Evolutionary conservation across 139 green algal genomes (phyloP), one percentile per base, ranked within the genome.

Genomic region (Monoraphidium neglectum): DNA sequence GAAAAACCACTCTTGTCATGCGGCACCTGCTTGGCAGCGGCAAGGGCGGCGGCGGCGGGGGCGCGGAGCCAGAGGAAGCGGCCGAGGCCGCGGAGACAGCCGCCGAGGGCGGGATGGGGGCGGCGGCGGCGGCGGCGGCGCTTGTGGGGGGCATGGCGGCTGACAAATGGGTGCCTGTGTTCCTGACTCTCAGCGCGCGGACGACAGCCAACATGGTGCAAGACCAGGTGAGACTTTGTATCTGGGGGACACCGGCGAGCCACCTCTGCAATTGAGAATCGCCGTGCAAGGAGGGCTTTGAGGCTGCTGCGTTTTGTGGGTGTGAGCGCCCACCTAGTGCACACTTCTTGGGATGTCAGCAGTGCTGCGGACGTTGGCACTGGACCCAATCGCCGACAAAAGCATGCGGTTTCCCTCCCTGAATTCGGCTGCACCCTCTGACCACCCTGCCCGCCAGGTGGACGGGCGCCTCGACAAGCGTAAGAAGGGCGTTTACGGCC

Each of bases 381-480:
- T n/a, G n/a, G n/a, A n/a, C n/a, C n/a, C n/a, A n/a, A n/a, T n/a
- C n/a, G n/a, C n/a, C n/a, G n/a, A n/a, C n/a, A n/a, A n/a, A n/a
- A n/a, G n/a, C n/a, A n/a, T n/a, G n/a, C n/a, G n/a, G n/a, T n/a
- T n/a, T n/a, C n/a, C n/a, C n/a, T n/a, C n/a, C n/a, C n/a, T n/a
- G n/a, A n/a, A n/a, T n/a, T n/a, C n/a, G n/a, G n/a, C n/a, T n/a
- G n/a, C n/a, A n/a, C n/a, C n/a, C n/a, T n/a, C n/a, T n/a, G n/a
- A n/a, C 56, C 23, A 63, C 8, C 23, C 12, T 15, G 5, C 12
- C 56, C 26, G 10, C 56, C 81, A 87, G 83, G 51, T 90, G 3
- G 88, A 94, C 37, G 74, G 86, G 4, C 82, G 87, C 10, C 74
- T 94, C 74, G 90, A 94, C 74, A 93, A 91, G 82, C 84, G 90